Evolutionary conservation across 176 grass and related monocot genomes (phyloP), one percentile per base, ranked within the genome.

Genomic region (Paspalum notatum): DNA sequence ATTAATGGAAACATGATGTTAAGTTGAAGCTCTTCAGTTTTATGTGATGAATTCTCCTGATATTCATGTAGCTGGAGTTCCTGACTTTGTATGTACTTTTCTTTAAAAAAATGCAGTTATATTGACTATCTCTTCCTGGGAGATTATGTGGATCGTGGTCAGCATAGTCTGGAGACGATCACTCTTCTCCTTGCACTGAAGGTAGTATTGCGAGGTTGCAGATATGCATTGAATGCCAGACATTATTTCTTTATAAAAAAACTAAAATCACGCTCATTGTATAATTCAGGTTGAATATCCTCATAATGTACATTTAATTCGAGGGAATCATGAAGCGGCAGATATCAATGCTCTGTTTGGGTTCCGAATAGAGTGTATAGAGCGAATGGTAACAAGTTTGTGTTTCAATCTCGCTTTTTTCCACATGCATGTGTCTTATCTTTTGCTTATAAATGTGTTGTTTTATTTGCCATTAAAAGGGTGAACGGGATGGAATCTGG

Each of bases 91-190:
- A 21, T 56, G 53, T 55, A 17, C 38, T 26, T 67, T 43, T n/a
- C 76, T 83, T 6, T 5, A 0, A 12, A 5, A 21, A 12, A 42
- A 62, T 87, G 49, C 66, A 99, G 96, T 61, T 99, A 99, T 79
- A 99, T 99, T 48, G 96, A 99, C 88, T 99, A 99, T 75, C 93
- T 99, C 25, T 99, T 99, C 83, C 89, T 99, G 90, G 96, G 96
- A 93, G 96, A 99, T 82, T 99, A 93, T 57, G 96, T 99, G 16
- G 96, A 99, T 79, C 96, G 96, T 82, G 96, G 92, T 82, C 96
- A 99, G 83, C 96, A 95, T 91, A 99, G 96, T 88, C 84, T 95
- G 87, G 92, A 99, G 70, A 99, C 92, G 74, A 99, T 99, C 59
- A 90, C 90, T 84, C 96, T 99, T 90, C 96, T 99, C 64, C 90